These are phyloP conservation scores for Begonia masoniana DNA, from an alignment of 306 rosid species.

Conservation along the genomic window DNA sequence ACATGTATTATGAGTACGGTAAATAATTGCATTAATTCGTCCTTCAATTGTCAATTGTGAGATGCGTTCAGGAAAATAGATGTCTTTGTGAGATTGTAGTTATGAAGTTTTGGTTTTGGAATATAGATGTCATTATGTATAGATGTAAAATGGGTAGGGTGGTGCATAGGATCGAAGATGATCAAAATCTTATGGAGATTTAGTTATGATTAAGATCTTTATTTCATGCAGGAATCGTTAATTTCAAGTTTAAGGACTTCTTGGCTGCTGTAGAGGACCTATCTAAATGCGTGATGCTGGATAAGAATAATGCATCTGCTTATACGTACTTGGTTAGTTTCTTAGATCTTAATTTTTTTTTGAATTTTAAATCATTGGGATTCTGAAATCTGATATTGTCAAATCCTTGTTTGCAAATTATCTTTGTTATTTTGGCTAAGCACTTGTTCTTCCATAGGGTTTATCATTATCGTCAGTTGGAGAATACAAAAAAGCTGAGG, in stretches of 20 bases:
- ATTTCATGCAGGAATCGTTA: slow-evolving; percentile 54
- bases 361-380: not conserved
- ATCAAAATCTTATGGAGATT: not conserved
- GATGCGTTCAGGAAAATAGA: too few relatives aligned
- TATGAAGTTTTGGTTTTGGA: too few relatives aligned
- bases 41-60: too few relatives aligned
- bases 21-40: too few relatives aligned
- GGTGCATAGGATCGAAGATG: not conserved
- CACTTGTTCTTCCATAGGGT: slow-evolving; percentile 38
- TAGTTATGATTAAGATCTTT: slow-evolving; percentile 1
- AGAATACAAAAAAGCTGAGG: slow-evolving; percentile 67
- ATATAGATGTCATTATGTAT: not conserved
- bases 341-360: slow-evolving; percentile 9
- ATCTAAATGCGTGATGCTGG: slow-evolving; percentile 58
- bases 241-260: slow-evolving; percentile 79
- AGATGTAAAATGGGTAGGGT: not conserved
- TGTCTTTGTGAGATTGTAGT: too few relatives aligned
- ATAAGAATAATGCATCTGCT: slow-evolving; percentile 63
- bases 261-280: slow-evolving; percentile 61
- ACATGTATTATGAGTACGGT: too few relatives aligned
- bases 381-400: slow-evolving; percentile 9
- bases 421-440: slow-evolving; percentile 12
- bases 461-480: slow-evolving; percentile 74
- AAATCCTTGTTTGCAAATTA: not conserved
- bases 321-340: slow-evolving; percentile 65